phyloP scores from a whole-genome alignment of 805 yeast species.

The Saccharomycopsis sp. region DNA sequence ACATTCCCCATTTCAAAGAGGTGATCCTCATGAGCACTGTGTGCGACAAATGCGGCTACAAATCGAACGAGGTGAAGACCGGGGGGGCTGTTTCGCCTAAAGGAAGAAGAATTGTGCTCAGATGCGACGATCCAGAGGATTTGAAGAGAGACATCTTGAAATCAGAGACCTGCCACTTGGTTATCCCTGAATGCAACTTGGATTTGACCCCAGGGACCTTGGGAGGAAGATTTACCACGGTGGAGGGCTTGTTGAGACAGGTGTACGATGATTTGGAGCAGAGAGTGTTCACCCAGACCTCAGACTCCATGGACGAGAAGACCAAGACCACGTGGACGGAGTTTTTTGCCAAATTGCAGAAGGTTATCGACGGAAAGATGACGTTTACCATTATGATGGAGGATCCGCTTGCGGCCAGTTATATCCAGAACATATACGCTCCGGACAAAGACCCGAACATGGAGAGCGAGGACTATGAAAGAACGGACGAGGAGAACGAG shows the following conservation, averaged over 20 bases:
- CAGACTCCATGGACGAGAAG: constrained; percentile 83
- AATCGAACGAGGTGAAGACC: constrained; percentile 95
- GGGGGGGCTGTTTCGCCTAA: constrained; percentile 92
- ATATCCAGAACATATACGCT: constrained; percentile 96
- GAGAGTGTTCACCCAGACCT: constrained; percentile 76
- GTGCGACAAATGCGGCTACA: constrained; percentile 90
- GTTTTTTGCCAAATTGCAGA: constrained; percentile 67
- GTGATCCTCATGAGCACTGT: constrained; percentile 94
- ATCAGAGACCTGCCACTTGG: constrained; percentile 85
- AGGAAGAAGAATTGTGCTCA: constrained; percentile 69
- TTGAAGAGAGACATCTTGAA: constrained; percentile 89
- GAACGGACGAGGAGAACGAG: constrained; percentile 86
- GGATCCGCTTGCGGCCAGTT: constrained; percentile 93
- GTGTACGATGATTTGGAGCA: constrained; percentile 83
- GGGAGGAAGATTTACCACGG: constrained; percentile 96
- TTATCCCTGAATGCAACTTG: constrained; percentile 78
- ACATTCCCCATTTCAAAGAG: constrained; percentile 96
- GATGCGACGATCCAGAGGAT: constrained; percentile 80
- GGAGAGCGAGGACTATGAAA: constrained; percentile 82
- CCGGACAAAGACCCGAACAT: constrained; percentile 98
- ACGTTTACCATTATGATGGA: constrained; percentile 83
- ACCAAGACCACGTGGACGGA: constrained; percentile 76
- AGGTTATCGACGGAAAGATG: constrained; percentile 74
- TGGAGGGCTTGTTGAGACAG: constrained; percentile 87
- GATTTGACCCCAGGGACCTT: constrained; percentile 94